Conservation (phyloP, 208 protist species). For the Strigomonas culicis region DNA sequence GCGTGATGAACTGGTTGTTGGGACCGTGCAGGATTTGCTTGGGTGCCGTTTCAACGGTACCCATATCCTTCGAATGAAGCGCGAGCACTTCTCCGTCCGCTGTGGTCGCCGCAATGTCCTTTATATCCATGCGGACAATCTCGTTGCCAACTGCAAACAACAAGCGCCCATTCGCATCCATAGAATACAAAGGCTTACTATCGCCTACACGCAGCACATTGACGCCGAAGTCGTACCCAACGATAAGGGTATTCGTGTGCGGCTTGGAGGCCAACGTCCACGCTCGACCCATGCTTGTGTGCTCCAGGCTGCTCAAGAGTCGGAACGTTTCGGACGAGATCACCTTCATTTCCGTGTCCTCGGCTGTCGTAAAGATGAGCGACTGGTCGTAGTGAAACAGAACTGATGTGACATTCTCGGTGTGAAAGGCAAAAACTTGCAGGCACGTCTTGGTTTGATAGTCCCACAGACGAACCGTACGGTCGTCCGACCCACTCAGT, state of each 20-base stretch:
- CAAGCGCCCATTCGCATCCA: constrained; percentile 97
- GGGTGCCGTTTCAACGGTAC: constrained; percentile 93
- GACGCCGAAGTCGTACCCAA: constrained; percentile 93
- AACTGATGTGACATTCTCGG: constrained; percentile 94
- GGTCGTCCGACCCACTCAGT: constrained; percentile 96
- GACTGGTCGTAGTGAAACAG: constrained; percentile 97
- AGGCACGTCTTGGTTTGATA: constrained; percentile 97
- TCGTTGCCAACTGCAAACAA: constrained; percentile 95
- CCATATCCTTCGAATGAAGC: constrained; percentile 92
- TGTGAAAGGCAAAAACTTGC: constrained; percentile 96
- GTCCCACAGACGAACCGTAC: constrained; percentile 97
- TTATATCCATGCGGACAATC: constrained; percentile 88
- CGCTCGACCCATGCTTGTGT: constrained; percentile 92
- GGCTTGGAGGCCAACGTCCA: constrained; percentile 91
- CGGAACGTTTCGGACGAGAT: constrained; percentile 96
- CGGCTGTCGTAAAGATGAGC: constrained; percentile 94
- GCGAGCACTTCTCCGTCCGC: constrained; percentile 72
- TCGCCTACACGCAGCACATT: constrained; percentile 90
- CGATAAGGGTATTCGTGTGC: constrained; percentile 80
- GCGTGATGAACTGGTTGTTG: constrained; percentile 94
- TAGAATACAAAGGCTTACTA: constrained; percentile 94
- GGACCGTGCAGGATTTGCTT: constrained; percentile 89
- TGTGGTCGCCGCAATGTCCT: constrained; percentile 48
- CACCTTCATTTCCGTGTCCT: constrained; percentile 93
- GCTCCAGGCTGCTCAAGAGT: constrained; percentile 93